Percentiles rank a stretch among this genome's conserved stretches.
Conservation (phyloP, 768 basidiomycete species). For the Phaffia tasmanica region DNA sequence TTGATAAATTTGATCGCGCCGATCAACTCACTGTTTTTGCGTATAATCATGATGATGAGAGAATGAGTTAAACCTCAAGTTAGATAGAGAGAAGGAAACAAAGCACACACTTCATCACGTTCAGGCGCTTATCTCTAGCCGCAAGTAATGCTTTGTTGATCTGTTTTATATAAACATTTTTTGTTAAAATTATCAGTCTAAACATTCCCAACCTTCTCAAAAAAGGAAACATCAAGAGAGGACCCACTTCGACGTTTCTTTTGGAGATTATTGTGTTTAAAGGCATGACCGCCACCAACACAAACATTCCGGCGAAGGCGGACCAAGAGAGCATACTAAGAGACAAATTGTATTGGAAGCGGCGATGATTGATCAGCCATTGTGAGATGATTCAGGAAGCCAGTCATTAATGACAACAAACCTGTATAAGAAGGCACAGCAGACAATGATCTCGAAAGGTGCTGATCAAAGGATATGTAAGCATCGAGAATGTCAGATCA, state of each 20-base stretch:
- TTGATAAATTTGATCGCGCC: constrained; percentile 37
- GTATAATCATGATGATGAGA: background rate
- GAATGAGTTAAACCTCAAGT: no score
- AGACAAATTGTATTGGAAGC: background rate
- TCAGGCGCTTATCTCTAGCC: constrained; percentile 15
- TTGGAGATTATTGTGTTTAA: constrained; percentile 10
- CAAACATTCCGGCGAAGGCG: constrained; percentile 19
- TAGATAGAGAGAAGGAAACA: background rate
- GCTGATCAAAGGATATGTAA: background rate
- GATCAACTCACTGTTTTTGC: constrained; percentile 21
- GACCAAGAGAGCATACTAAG: constrained; percentile 14
- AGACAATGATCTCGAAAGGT: constrained; percentile 24
- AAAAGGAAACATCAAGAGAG: no score
- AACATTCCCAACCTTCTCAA: no score
- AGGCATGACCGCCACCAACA: constrained; percentile 16
- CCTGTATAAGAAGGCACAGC: constrained; percentile 23
- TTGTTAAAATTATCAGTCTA: no score
- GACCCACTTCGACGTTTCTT: constrained; percentile 6
- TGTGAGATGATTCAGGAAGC: background rate
- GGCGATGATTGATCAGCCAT: background rate
- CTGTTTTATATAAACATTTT: no score
- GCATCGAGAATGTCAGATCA: no score
- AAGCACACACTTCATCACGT: background rate
- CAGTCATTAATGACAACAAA: constrained; percentile 12
- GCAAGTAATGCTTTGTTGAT: constrained; percentile 25